These are phyloP conservation scores for Ulota crispa DNA, from an alignment of 225 moss, liverwort and hornwort species.

Conservation along the genomic window DNA sequence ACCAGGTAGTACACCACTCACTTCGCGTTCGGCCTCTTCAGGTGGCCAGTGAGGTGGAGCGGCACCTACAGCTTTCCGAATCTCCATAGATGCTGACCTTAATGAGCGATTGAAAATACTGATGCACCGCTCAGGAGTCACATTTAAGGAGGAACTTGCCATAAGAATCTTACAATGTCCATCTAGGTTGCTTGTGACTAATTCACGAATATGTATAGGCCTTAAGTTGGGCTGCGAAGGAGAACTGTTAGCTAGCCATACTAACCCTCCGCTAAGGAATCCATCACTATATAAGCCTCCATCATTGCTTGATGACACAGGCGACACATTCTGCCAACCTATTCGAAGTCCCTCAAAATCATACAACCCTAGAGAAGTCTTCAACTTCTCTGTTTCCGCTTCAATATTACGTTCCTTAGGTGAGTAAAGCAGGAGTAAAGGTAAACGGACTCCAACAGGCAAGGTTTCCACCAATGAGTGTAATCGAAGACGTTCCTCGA, in stretches of 20 bases:
- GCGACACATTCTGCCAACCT: conserved; percentile 60
- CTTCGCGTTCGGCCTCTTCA: conserved; percentile 45
- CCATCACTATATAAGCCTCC: conserved; percentile 63
- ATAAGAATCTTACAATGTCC: conserved; percentile 53
- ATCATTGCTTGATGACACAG: conserved; percentile 56
- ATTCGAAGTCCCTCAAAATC: conserved; percentile 70
- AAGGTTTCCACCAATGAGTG: conserved; percentile 61
- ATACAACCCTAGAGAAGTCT: conserved; percentile 52
- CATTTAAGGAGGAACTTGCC: conserved; percentile 52
- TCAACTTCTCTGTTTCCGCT: conserved; percentile 47
- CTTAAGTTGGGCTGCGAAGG: conserved; percentile 71
- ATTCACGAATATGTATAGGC: conserved; percentile 62
- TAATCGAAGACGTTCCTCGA: conserved; percentile 61
- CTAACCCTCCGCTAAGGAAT: conserved; percentile 67
- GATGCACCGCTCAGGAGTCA: conserved; percentile 74
- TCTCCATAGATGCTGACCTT: conserved; percentile 68
- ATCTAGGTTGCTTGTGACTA: conserved; percentile 67
- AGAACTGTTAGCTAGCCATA: conserved; percentile 71
- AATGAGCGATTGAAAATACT: conserved; percentile 69
- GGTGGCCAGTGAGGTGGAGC: conserved; percentile 73
- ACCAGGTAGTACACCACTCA: conserved; percentile 33
- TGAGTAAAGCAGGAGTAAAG: conserved; percentile 73
- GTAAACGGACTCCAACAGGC: conserved; percentile 70
- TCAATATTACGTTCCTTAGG: conserved; percentile 33
- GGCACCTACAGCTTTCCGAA: conserved; percentile 58